Evolutionary conservation across 805 yeast genomes (phyloP).

Genomic region (Komagataella pastoris): DNA sequence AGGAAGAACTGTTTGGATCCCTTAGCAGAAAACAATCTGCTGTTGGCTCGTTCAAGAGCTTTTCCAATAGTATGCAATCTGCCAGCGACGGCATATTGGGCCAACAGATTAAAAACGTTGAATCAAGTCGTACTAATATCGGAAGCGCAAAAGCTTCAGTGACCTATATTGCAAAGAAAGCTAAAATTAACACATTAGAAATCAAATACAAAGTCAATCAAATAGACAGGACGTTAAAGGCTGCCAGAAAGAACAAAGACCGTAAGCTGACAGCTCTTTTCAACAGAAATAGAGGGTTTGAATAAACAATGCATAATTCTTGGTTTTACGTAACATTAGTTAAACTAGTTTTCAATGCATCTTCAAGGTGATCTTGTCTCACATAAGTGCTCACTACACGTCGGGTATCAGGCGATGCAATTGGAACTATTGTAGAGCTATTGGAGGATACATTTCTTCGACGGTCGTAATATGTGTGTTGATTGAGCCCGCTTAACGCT

Average conservation of each 20-base stretch:
- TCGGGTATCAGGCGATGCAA: background rate
- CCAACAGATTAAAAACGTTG: background rate
- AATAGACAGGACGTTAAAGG: background rate
- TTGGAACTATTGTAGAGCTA: background rate
- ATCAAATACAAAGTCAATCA: background rate
- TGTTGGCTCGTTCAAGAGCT: background rate
- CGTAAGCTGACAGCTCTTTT: background rate
- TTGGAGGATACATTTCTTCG: constrained; percentile 6
- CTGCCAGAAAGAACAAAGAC: background rate
- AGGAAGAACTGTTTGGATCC: background rate
- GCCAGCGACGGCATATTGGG: background rate
- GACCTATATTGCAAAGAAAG: background rate
- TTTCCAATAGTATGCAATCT: background rate
- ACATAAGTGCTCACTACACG: background rate
- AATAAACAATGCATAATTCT: too few species aligned
- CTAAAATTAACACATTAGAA: background rate
- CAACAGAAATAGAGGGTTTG: background rate
- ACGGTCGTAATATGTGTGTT: constrained; percentile 8
- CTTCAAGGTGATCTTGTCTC: background rate
- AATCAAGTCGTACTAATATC: background rate
- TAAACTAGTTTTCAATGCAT: background rate
- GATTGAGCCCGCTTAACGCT: constrained; percentile 20
- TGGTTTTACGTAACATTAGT: background rate
- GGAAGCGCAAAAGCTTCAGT: background rate
- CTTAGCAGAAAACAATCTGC: background rate